Evolutionary conservation across 1,284 basidiomycete genomes (phyloP).

Genomic region (Chalciporus sp.): DNA sequence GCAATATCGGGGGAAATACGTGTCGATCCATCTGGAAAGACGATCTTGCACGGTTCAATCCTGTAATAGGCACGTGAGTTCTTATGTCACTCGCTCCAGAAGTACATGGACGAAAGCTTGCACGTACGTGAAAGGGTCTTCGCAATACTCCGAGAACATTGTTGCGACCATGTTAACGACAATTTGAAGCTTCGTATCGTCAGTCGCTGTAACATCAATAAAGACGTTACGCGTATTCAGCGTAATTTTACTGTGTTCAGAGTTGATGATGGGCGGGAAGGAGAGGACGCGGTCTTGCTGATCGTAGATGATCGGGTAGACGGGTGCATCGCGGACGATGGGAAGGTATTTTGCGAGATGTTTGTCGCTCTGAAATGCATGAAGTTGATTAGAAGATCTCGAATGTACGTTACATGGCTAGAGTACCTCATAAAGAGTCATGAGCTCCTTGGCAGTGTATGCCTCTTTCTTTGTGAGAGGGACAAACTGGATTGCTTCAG

Average conservation of each 20-base stretch:
- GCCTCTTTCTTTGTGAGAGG: conserved; percentile 69
- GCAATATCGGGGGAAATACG: conserved; percentile 84
- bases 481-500: conserved; percentile 83
- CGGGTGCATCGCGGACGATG: conserved; percentile 93
- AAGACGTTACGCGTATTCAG: conserved; percentile 94
- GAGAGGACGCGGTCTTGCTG: conserved; percentile 84
- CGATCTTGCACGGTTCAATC: conserved; percentile 87
- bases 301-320: conserved; percentile 98
- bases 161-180: conserved; percentile 93
- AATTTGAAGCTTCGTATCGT: conserved; percentile 94
- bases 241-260: conserved; percentile 96
- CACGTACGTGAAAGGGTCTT: conserved; percentile 85
- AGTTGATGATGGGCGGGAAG: conserved; percentile 99
- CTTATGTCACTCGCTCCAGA: not conserved
- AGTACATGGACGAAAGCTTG: not conserved
- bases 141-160: conserved; percentile 98
- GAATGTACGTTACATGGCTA: conserved; percentile 19
- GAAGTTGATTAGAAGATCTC: not conserved
- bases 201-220: conserved; percentile 97
- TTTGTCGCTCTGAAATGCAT: conserved; percentile 73
- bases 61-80: conserved; percentile 42
- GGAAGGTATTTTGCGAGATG: conserved; percentile 88
- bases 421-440: conserved; percentile 86
- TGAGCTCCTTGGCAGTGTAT: conserved; percentile 72
- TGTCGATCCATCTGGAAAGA: conserved; percentile 76